A percentile compares a stretch with the other conserved stretches of the same genome.
Conservation (phyloP, 2,329 filamentous ascomycete genomes). For the Fusarium mundagurra region DNA sequence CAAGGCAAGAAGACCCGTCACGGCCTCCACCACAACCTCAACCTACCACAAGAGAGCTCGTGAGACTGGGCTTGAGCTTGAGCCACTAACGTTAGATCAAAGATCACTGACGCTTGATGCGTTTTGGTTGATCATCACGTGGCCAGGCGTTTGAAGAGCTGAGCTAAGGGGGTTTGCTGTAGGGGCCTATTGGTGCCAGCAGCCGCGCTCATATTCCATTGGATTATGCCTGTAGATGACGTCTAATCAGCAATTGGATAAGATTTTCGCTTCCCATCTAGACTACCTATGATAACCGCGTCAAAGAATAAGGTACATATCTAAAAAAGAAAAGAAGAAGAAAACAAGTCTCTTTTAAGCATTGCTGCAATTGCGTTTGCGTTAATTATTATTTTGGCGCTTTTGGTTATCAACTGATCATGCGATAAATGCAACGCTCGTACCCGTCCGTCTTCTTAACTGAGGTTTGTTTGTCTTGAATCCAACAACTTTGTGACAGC, state of each 20-base stretch:
- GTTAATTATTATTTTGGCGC: background rate
- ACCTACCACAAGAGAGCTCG: constrained; percentile 25
- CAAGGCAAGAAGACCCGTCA: constrained; percentile 31
- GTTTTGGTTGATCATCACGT: constrained; percentile 28
- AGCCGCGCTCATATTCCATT: constrained; percentile 29
- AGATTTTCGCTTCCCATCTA: background rate
- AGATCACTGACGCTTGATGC: constrained; percentile 11
- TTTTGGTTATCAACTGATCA: background rate
- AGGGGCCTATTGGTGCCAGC: constrained; percentile 13
- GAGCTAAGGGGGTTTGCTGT: background rate
- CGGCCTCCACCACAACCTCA: constrained; percentile 19
- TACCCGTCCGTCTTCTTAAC: constrained; percentile 1
- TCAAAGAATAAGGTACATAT: background rate
- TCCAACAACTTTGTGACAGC: constrained; percentile 9
- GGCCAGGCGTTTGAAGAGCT: constrained; percentile 34
- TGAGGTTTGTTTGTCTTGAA: constrained; percentile 9
- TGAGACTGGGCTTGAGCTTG: constrained; percentile 22
- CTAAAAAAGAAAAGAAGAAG: background rate
- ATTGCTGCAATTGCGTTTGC: background rate
- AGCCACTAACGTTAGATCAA: constrained; percentile 10
- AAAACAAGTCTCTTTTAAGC: background rate
- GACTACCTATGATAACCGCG: background rate
- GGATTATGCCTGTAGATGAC: constrained; percentile 25
- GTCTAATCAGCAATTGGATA: constrained; percentile 6
- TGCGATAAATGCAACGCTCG: constrained; percentile 5